Evolutionary conservation across 1,284 basidiomycete genomes (phyloP), one percentile per base, ranked within the genome.

Genomic region (Microbotryum silenes-acaulis): DNA sequence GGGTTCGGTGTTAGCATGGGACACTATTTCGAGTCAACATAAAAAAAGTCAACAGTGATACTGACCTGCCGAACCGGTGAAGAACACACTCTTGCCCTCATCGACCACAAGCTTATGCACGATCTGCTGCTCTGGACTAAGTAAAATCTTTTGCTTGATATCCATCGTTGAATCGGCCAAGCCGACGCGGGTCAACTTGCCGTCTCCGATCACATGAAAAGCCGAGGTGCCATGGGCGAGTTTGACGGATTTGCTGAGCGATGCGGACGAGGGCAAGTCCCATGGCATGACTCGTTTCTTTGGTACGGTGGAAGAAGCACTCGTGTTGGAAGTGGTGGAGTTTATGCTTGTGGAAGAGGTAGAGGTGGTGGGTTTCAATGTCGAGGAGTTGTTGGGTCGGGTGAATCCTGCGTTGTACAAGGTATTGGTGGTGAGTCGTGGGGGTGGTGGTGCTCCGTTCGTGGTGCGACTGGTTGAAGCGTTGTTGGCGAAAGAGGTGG

Each of bases 21-120:
- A 27, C 6, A 27, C 27, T 27, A 27, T 27, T 27, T 6, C 27
- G 5, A 27, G 27, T 27, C 27, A 33, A 25, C 49, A 54, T 52
- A 71, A 48, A 67, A 54, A 71, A 48, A 67, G 60, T 62, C 65
- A 20, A 51, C 18, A 37, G 21, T 20, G 2, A 4, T 31, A 79
- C 86, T 71, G 69, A 92, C 91, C 91, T 62, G 91, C 94, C 78
- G 89, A 92, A 27, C 96, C 94, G 0, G 94, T 98, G 76, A 97
- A 98, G 73, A 98, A 98, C n/a, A 97, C 74, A 70, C 85, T 94
- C 58, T 85, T 77, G 3, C 83, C 84, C 18, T 82, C 77, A 31
- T 85, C 75, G 0, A 91, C 88, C 5, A 94, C 82, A 60, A 77
- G 63, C 63, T 82, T 80, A 62, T 94, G 77, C 51, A 97, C 89